phyloP scores from a whole-genome alignment of 352 stramenopile genomes.

The Phytophthora meadii region DNA sequence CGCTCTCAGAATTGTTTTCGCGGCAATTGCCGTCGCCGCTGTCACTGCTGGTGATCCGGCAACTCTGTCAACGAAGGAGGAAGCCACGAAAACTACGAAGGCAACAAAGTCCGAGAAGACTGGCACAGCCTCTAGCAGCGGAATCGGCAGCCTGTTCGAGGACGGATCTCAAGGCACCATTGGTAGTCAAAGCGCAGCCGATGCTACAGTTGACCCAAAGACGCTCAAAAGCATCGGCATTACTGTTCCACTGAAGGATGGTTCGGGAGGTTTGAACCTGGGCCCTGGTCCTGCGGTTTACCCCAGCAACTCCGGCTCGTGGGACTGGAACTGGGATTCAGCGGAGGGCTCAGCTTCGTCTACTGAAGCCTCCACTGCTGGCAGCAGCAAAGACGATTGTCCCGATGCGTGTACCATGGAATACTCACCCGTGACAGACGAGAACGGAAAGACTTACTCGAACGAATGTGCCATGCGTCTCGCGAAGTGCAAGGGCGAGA shows the following conservation, averaged over 20 bases:
- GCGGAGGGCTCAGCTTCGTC: conserved; percentile 10
- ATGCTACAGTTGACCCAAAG: conserved; percentile 6
- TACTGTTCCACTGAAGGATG: conserved; percentile 19
- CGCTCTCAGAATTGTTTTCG: conserved; percentile 20
- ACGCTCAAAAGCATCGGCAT: conserved; percentile 19
- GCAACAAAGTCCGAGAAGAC: conserved; percentile 20
- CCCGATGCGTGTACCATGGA: conserved; percentile 27
- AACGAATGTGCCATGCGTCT: conserved; percentile 28
- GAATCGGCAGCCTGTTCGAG: conserved; percentile 20
- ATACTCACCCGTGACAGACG: conserved; percentile 23
- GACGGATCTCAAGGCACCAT: conserved; percentile 10
- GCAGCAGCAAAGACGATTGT: conserved; percentile 8
- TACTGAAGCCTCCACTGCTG: conserved; percentile 4
- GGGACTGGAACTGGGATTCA: conserved; percentile 21
- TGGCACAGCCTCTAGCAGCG: conserved; percentile 11
- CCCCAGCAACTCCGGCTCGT: conserved; percentile 25
- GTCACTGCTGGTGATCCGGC: conserved; percentile 18
- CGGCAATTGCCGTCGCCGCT: conserved; percentile 16
- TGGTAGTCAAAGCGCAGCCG: conserved; percentile 11
- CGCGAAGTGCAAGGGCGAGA: conserved; percentile 26
- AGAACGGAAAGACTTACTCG: conserved; percentile 23
- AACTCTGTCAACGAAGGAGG: conserved; percentile 29
- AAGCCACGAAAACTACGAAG: conserved; percentile 26
- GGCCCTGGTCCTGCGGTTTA: conserved; percentile 22
- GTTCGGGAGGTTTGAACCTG: conserved; percentile 11